A percentile compares a stretch with the other conserved stretches of the same genome.
Evolutionary conservation across 441 rosid species (phyloP).

Genomic region (Bocquillonia castaneifolia): DNA sequence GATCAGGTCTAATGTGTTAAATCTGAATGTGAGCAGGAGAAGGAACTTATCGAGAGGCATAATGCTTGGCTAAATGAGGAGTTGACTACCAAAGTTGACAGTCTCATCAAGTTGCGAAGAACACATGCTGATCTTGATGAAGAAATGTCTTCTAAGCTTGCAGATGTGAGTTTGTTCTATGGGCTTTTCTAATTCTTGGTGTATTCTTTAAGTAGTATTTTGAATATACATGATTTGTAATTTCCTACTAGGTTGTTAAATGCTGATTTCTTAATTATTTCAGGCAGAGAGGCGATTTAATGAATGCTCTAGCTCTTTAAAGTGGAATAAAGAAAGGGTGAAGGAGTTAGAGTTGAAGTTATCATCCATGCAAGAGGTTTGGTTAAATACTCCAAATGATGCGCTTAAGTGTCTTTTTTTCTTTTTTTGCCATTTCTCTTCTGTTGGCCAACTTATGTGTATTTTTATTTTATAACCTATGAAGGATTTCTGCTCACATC

Average conservation of each 20-base stretch:
- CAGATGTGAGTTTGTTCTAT: constrained; percentile 43
- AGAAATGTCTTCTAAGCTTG: constrained; percentile 73
- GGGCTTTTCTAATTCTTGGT: not conserved
- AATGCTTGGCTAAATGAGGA: constrained; percentile 89
- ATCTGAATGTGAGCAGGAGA: constrained; percentile 56
- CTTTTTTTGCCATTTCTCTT: constrained; percentile 14
- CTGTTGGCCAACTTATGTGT: constrained; percentile 15
- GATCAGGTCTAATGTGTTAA: not conserved
- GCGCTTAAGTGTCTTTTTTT: not conserved
- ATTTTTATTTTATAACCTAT: constrained; percentile 19
- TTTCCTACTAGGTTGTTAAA: constrained; percentile 12
- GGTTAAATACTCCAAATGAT: constrained; percentile 7
- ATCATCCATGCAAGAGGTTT: constrained; percentile 63
- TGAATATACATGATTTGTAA: not conserved
- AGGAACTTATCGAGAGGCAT: constrained; percentile 86
- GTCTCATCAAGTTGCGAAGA: constrained; percentile 58
- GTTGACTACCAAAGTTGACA: constrained; percentile 69
- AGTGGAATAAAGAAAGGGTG: constrained; percentile 74
- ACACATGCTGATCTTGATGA: constrained; percentile 64
- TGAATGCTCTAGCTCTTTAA: constrained; percentile 60
- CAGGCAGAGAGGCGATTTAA: constrained; percentile 60
- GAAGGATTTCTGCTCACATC: constrained; percentile 70
- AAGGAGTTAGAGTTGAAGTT: constrained; percentile 62
- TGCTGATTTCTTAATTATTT: constrained; percentile 19
- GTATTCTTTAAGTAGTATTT: not conserved